Conservation (phyloP, 192 early-diverging fungal genomes). For the Backusella macrospora region DNA sequence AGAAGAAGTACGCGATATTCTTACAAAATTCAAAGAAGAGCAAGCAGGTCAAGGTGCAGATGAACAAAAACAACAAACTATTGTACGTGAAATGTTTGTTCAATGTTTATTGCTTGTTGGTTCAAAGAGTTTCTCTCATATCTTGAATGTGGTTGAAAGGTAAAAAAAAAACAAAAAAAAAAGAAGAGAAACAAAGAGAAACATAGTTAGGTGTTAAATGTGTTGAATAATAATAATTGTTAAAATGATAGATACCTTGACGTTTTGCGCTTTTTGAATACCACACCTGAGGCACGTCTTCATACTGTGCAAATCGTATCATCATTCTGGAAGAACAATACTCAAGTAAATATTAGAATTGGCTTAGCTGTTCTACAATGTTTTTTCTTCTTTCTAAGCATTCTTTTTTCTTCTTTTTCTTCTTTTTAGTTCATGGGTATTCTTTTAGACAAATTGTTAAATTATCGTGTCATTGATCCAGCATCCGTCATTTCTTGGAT, state of each 20-base stretch:
- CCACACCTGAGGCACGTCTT: constrained; percentile 63
- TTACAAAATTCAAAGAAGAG: constrained; percentile 48
- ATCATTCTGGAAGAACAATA: constrained; percentile 87
- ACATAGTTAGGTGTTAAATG: not conserved
- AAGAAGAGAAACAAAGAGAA: no score
- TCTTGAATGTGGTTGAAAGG: constrained; percentile 90
- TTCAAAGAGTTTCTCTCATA: constrained; percentile 92
- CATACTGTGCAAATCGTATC: constrained; percentile 78
- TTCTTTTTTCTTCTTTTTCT: not conserved
- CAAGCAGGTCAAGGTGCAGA: constrained; percentile 34
- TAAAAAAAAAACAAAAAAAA: constrained; percentile 40
- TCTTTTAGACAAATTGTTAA: constrained; percentile 90
- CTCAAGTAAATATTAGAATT: constrained; percentile 52
- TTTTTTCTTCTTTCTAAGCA: not conserved
- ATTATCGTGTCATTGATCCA: constrained; percentile 93
- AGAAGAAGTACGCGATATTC: constrained; percentile 48
- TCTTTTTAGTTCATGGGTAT: constrained; percentile 79
- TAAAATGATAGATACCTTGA: constrained; percentile 56
- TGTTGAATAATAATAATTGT: not conserved
- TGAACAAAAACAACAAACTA: constrained; percentile 50
- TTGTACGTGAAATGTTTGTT: constrained; percentile 72
- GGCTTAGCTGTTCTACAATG: not conserved
- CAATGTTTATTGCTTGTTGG: constrained; percentile 87
- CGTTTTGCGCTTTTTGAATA: constrained; percentile 62
- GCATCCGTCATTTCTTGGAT: constrained; percentile 79